Evolutionary conservation across 169 alveolate genomes (phyloP), one percentile per base, ranked within the genome.

Genomic region (Eimeria brunetti): DNA sequence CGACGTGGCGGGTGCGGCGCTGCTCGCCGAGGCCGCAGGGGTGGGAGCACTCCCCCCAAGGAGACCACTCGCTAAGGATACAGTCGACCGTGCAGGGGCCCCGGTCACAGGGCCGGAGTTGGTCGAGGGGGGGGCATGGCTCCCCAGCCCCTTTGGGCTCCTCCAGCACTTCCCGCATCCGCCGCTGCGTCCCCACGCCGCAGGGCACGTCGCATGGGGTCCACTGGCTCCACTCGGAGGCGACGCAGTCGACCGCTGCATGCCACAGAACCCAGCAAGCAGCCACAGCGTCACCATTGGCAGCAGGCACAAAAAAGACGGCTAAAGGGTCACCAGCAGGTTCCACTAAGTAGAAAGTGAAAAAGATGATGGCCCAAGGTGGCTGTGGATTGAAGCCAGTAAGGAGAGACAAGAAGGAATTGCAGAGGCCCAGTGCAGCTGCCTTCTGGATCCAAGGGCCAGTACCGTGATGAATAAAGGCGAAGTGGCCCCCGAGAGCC

Each of bases 141-240:
- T 67, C 69, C 11, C 96, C 96, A 64, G 81, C 89, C 49, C 80
- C 96, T 80, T 62, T 81, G 51, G 75, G 80, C 5, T 67, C 94
- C 94, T 46, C 53, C 49, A 95, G 96, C n/a, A 96, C 89, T 56
- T 88, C 96, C 46, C 97, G 96, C 75, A 84, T 71, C 27, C 97
- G 49, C 69, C 78, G 71, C 51, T 89, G 84, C 33, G 94, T 62
- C 58, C 97, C 97, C 49, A 96, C 94, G 22, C 97, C 97, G 62
- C 98, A 97, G 46, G 95, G 78, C 22, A 96, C 96, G 46, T 96
- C 67, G 91, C 97, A 96, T 11, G 96, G 88, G 24, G 95, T 73
- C 97, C 97, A 96, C 53, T 76, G 96, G 64, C 97, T 86, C 97
- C 97, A 96, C 60, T 95, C 97, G 6, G 97, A 95, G 22, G 96